phyloP scores from a whole-genome alignment of 108 stramenopile species.

The Nannochloropsis oceanica region DNA sequence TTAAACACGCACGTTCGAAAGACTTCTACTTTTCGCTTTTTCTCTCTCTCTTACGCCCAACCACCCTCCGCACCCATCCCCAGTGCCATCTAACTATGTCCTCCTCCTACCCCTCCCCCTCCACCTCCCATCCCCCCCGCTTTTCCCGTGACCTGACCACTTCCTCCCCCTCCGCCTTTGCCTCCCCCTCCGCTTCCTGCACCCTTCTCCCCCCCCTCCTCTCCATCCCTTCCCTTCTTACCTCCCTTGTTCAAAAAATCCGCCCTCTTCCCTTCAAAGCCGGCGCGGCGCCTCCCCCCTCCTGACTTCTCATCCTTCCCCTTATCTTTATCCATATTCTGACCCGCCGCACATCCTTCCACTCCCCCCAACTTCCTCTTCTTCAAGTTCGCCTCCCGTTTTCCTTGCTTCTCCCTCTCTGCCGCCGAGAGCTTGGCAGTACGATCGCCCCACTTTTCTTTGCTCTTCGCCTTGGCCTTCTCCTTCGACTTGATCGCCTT shows the following conservation, averaged over 20 bases:
- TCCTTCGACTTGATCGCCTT: slow-evolving; percentile 63
- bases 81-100: not conserved
- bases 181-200: not conserved
- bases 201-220: not conserved
- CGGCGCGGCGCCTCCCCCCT: not conserved
- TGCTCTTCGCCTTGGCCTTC: slow-evolving; percentile 59
- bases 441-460: slow-evolving; percentile 63
- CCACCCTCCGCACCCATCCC: not conserved
- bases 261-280: not conserved
- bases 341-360: not conserved
- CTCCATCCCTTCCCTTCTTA: not conserved
- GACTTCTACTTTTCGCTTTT: not conserved
- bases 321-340: not conserved
- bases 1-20: not conserved
- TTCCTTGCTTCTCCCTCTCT: slow-evolving; percentile 55
- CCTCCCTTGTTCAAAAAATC: not conserved
- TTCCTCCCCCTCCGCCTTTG: not conserved
- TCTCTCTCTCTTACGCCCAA: not conserved
- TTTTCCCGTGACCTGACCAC: not conserved
- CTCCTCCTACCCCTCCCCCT: not conserved
- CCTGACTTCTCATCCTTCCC: not conserved
- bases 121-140: not conserved
- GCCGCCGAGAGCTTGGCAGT: slow-evolving; percentile 50
- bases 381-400: slow-evolving; percentile 60
- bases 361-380: slow-evolving; percentile 55